Evolutionary conservation across 495 filamentous ascomycete genomes (phyloP).

Genomic region (Mytilinidion resinicola): DNA sequence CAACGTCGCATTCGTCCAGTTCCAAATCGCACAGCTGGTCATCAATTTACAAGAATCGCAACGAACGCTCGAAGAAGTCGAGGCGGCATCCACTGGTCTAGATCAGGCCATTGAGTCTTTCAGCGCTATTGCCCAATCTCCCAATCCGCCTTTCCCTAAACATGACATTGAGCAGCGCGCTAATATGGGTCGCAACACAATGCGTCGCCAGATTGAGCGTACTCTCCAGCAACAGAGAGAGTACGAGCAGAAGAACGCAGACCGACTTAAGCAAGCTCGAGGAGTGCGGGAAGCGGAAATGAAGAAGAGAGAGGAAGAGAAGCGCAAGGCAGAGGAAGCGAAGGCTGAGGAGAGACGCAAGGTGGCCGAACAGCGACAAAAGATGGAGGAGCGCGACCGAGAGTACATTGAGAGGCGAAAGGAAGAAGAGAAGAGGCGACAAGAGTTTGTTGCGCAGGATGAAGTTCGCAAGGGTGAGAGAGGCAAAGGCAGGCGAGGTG

Average conservation of each 20-base stretch:
- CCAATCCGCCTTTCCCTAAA: conserved; percentile 84
- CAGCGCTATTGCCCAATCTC: conserved; percentile 68
- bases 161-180: conserved; percentile 88
- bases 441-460: conserved; percentile 65
- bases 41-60: conserved; percentile 66
- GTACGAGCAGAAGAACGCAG: conserved; percentile 89
- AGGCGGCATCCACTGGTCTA: conserved; percentile 74
- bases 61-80: conserved; percentile 68
- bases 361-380: conserved; percentile 74
- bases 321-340: conserved; percentile 55
- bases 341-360: conserved; percentile 65
- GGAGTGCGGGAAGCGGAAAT: conserved; percentile 71
- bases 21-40: conserved; percentile 80
- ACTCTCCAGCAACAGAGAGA: conserved; percentile 76
- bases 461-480: conserved; percentile 73
- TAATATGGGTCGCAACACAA: conserved; percentile 92
- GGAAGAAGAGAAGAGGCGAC: conserved; percentile 63
- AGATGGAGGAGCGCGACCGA: conserved; percentile 68
- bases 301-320: conserved; percentile 63
- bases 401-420: conserved; percentile 60
- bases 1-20: conserved; percentile 96
- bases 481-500: conserved; percentile 58
- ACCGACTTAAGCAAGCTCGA: conserved; percentile 69
- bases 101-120: conserved; percentile 81
- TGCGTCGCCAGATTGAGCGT: conserved; percentile 81